Conservation (phyloP, 345 rosid species). For the Aegle marmelos region DNA sequence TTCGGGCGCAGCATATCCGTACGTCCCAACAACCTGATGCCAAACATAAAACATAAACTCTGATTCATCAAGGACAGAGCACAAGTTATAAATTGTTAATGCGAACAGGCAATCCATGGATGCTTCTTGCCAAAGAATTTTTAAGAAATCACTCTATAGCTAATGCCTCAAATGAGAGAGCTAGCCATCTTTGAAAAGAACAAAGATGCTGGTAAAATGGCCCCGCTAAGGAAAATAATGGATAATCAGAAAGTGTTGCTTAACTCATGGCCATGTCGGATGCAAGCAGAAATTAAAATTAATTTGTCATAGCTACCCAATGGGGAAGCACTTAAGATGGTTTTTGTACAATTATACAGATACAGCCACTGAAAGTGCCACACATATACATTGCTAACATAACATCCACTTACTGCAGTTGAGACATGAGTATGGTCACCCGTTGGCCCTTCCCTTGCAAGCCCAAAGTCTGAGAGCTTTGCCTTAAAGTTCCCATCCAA, state of each 20-base stretch:
- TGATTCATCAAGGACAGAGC: neutral
- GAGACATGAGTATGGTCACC: slow-evolving; percentile 82
- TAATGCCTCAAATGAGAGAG: neutral
- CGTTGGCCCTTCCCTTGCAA: slow-evolving; percentile 92
- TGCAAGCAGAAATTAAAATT: neutral
- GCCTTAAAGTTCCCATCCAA: slow-evolving; percentile 57
- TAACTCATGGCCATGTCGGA: neutral
- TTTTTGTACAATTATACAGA: neutral
- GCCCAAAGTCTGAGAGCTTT: slow-evolving; percentile 92
- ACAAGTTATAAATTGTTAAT: neutral
- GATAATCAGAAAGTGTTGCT: neutral
- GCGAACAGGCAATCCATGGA: neutral
- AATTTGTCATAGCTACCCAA: neutral
- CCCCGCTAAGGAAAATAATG: neutral
- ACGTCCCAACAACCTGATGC: slow-evolving; percentile 82
- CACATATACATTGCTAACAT: neutral
- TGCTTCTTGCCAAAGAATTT: neutral
- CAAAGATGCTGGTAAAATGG: neutral
- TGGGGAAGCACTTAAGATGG: neutral
- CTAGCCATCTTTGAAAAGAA: neutral
- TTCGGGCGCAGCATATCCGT: slow-evolving; percentile 94
- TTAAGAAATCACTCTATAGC: neutral
- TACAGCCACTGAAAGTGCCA: neutral
- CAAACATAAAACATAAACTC: neutral
- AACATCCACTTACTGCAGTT: slow-evolving; percentile 53